phyloP scores from a whole-genome alignment of 2,329 filamentous ascomycete species.

The Epichloe amarillans region DNA sequence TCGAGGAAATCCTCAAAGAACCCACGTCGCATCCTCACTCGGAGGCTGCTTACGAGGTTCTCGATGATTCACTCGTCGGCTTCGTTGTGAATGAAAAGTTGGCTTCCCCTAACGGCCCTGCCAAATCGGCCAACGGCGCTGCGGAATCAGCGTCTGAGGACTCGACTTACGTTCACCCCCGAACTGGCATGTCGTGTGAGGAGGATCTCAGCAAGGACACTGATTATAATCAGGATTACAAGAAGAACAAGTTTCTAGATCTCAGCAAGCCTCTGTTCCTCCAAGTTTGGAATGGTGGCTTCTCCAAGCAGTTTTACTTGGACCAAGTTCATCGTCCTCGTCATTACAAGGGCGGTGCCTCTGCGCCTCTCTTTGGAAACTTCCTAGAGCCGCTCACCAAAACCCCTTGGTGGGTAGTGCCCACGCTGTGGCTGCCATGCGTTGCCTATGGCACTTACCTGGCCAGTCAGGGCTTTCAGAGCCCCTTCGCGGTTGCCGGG shows the following conservation, averaged over 20 bases:
- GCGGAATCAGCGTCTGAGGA: conserved; percentile 14
- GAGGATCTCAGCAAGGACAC: conserved; percentile 83
- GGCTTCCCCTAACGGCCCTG: conserved; percentile 13
- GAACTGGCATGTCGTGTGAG: conserved; percentile 77
- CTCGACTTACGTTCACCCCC: conserved; percentile 34
- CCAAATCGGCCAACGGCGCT: conserved; percentile 16
- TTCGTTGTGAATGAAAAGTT: conserved; percentile 55
- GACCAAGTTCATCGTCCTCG: conserved; percentile 91
- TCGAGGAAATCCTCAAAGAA: conserved; percentile 72
- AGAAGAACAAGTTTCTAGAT: conserved; percentile 87
- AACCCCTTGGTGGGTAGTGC: conserved; percentile 89
- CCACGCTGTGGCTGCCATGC: conserved; percentile 70
- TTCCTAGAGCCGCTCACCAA: conserved; percentile 95
- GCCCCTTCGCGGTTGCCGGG: conserved; percentile 29
- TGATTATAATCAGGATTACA: conserved; percentile 62
- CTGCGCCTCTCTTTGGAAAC: conserved; percentile 90
- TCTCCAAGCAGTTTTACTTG: conserved; percentile 91
- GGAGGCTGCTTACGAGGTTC: conserved; percentile 87
- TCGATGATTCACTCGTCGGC: conserved; percentile 76
- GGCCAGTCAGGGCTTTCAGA: conserved; percentile 47
- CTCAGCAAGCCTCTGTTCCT: conserved; percentile 70
- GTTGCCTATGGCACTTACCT: conserved; percentile 59
- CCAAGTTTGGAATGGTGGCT: conserved; percentile 80
- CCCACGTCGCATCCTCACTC: conserved; percentile 72
- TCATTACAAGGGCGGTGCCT: conserved; percentile 87